Conservation (phyloP, 768 basidiomycete genomes). For the Hericium alpestre region DNA sequence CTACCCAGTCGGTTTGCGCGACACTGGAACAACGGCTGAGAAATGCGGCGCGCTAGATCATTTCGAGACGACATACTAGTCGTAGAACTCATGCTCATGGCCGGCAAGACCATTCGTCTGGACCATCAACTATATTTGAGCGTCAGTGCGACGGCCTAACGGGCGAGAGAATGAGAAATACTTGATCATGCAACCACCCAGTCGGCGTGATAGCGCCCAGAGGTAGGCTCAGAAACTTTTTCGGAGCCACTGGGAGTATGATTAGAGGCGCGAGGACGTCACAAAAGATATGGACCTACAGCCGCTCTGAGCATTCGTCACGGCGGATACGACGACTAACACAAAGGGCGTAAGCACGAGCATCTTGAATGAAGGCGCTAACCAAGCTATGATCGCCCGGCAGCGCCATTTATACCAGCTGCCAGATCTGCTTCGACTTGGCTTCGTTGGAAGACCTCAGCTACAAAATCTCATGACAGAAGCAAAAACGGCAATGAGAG, state of each 20-base stretch:
- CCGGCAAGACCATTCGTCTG: constrained; percentile 26
- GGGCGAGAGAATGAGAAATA: not conserved
- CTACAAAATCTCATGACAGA: not conserved
- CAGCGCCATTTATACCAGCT: no score
- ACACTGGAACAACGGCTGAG: constrained; percentile 14
- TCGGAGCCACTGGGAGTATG: constrained; percentile 17
- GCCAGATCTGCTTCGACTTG: not conserved
- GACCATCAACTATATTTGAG: constrained; percentile 18
- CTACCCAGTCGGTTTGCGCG: constrained; percentile 24
- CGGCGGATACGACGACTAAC: not conserved
- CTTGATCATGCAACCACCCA: constrained; percentile 24
- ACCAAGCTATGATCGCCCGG: no score
- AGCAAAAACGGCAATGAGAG: not conserved
- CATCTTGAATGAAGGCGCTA: not conserved
- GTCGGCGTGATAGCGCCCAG: constrained; percentile 20
- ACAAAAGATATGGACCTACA: not conserved
- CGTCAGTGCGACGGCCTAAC: not conserved
- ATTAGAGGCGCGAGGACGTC: not conserved
- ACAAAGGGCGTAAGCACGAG: not conserved
- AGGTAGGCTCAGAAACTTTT: constrained; percentile 21
- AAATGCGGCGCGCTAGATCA: no score
- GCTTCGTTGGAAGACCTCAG: not conserved
- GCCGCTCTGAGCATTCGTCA: not conserved
- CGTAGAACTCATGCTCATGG: constrained; percentile 27
- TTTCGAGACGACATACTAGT: constrained; percentile 17